These are phyloP conservation scores for Euclidium syriacum DNA, from an alignment of 345 rosid species.

Conservation along the genomic window DNA sequence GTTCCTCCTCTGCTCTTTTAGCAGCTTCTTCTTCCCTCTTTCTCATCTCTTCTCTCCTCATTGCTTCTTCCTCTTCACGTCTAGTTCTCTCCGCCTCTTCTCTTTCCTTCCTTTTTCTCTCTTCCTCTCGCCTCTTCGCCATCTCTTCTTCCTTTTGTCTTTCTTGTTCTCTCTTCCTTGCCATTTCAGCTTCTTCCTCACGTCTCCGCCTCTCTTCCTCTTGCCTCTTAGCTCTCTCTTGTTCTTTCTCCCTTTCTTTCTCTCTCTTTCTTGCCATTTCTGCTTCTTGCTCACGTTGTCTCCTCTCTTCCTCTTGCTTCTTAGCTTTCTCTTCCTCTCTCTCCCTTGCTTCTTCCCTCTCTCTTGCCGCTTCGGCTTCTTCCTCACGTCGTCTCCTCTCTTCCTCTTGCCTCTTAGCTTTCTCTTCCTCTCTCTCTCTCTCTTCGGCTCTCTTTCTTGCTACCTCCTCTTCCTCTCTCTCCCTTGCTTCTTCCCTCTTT, in stretches of 20 bases:
- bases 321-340: neutral
- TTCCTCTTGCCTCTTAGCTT: neutral
- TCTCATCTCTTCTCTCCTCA: constrained; percentile 5
- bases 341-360: neutral
- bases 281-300: neutral
- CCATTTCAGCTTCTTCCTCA: neutral
- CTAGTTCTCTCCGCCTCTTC: neutral
- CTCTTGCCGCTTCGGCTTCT: neutral
- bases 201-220: neutral
- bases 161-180: neutral
- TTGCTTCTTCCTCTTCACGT: constrained; percentile 16
- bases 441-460: neutral
- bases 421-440: neutral
- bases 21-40: constrained; percentile 8
- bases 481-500: neutral
- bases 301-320: neutral
- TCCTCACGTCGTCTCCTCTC: neutral
- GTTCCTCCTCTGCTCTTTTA: constrained; percentile 10
- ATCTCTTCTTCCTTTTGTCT: neutral
- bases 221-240: neutral
- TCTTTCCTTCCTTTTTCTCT: constrained; percentile 3
- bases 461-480: constrained; percentile 1
- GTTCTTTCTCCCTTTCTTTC: neutral
- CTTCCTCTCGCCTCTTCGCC: neutral
- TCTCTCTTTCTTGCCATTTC: neutral